These are phyloP conservation scores for Barnettozyma botsteinii DNA, from an alignment of 805 yeast species.

Conservation along the genomic window DNA sequence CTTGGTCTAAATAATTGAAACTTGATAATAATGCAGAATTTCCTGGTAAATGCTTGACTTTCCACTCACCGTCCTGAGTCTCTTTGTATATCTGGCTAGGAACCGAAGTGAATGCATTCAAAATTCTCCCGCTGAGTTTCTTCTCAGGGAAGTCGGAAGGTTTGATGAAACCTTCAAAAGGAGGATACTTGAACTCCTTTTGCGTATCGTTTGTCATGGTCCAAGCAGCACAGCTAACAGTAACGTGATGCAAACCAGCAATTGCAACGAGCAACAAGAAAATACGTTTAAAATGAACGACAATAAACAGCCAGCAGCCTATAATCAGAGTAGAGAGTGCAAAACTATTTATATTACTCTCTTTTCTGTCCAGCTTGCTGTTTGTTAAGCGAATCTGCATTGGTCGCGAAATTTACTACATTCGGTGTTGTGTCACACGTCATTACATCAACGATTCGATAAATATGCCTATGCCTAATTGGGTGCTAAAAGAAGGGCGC, in stretches of 20 bases:
- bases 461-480: too few relatives aligned
- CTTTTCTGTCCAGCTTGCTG: too few relatives aligned
- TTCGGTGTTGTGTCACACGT: background rate
- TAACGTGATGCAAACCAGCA: too few relatives aligned
- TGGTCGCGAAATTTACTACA: slow-evolving; percentile 3
- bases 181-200: slow-evolving; percentile 3
- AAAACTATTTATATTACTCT: too few relatives aligned
- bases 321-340: too few relatives aligned
- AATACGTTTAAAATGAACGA: too few relatives aligned
- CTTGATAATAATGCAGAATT: slow-evolving; percentile 81
- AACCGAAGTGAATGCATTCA: slow-evolving; percentile 61
- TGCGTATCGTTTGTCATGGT: slow-evolving; percentile 3
- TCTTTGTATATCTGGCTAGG: slow-evolving; percentile 54
- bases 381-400: background rate
- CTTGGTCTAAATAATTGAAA: slow-evolving; percentile 53
- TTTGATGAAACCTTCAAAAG: slow-evolving; percentile 19
- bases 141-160: slow-evolving; percentile 22
- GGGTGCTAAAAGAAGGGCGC: slow-evolving; percentile 9
- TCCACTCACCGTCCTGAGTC: slow-evolving; percentile 30
- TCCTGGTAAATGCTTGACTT: slow-evolving; percentile 64
- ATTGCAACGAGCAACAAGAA: too few relatives aligned
- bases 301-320: too few relatives aligned
- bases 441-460: too few relatives aligned
- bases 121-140: slow-evolving; percentile 48
- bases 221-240: too few relatives aligned